Conservation (phyloP, 768 basidiomycete genomes). For the Hygrophoropsis aurantiaca region DNA sequence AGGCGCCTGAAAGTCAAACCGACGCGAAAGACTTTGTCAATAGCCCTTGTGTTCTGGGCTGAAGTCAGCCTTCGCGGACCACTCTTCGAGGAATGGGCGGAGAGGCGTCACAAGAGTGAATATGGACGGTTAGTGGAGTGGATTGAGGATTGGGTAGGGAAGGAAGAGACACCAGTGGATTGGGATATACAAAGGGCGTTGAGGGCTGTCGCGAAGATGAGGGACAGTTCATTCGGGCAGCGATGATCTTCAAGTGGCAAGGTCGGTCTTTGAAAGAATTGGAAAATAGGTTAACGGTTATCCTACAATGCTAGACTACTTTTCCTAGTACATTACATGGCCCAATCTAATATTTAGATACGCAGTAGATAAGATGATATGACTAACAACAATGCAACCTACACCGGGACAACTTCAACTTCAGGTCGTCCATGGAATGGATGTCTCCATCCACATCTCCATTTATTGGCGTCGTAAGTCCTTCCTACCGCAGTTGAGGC, state of each 20-base stretch:
- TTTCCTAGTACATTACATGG: too few species aligned
- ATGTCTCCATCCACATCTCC: slow-evolving; percentile 47
- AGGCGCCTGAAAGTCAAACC: slow-evolving; percentile 53
- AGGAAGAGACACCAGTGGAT: slow-evolving; percentile 42
- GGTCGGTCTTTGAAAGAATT: too few species aligned
- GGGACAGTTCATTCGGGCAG: slow-evolving; percentile 20
- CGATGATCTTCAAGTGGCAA: not conserved
- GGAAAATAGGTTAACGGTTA: too few species aligned
- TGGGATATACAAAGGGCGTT: slow-evolving; percentile 33
- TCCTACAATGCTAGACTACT: too few species aligned
- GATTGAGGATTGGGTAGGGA: slow-evolving; percentile 60
- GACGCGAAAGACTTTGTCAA: slow-evolving; percentile 51
- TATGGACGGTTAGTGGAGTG: slow-evolving; percentile 49
- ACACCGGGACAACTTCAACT: slow-evolving; percentile 34
- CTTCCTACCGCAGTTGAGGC: slow-evolving; percentile 35
- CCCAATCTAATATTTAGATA: too few species aligned
- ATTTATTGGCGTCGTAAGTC: slow-evolving; percentile 31
- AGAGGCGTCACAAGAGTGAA: slow-evolving; percentile 34
- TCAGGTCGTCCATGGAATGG: slow-evolving; percentile 40
- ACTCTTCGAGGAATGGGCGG: slow-evolving; percentile 48
- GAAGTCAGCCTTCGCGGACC: slow-evolving; percentile 67
- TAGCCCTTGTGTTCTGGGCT: slow-evolving; percentile 68
- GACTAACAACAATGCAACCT: not conserved
- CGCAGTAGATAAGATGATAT: too few species aligned
- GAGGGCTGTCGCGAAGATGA: slow-evolving; percentile 25